Base-by-base conservation (phyloP, 1,284 basidiomycete genomes). In the Leccinum angustisporum region DNA sequence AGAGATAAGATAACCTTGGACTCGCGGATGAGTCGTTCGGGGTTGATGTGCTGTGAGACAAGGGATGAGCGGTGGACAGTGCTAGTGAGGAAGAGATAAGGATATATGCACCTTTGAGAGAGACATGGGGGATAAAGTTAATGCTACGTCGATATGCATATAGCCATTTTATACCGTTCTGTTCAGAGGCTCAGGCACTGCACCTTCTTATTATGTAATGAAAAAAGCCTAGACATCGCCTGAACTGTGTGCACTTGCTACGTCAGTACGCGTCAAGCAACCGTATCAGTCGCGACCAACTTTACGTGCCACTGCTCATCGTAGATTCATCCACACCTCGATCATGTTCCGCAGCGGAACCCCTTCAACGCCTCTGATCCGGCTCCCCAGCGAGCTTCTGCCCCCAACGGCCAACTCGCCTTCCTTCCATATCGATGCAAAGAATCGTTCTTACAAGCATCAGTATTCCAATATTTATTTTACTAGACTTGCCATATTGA, bases 401-500 rank as follows among this genome's bases (percentile, higher is more conserved):
- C 75, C 79, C 43, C 72, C 76, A 8, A 73, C 78, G 2, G 68
- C 76, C 27, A 70, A 72, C 43, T 79, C 81, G 8, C 83, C 86
- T 9, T 86, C 84, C 18, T 91, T 90, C 73, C 66, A 80, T 51
- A 82, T 91, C 58, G 78, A 79, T 50, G 68, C 74, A 25, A 75
- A 75, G 40, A 81, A 86, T 69, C 87, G 83, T 69, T 87, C 89
- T 1, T 92, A 90, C 78, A 89, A 84, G 71, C 89, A 95, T 68
- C 95, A 97, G 76, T 97, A 96, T 77, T 87, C 95, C 3, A 97
- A 95, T 72, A 91, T 97, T 34, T 97, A 97, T 79, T 97, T 93
- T 72, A 80, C 91, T 14, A 78, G 95, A 27, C 80, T 97, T 11
- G 81, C 84, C 31, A 75, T 85, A 50, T 79, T 97, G 9, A 80